These are phyloP conservation scores for Medakamo hakoo DNA, from an alignment of 139 green algal genomes.

Conservation along the genomic window DNA sequence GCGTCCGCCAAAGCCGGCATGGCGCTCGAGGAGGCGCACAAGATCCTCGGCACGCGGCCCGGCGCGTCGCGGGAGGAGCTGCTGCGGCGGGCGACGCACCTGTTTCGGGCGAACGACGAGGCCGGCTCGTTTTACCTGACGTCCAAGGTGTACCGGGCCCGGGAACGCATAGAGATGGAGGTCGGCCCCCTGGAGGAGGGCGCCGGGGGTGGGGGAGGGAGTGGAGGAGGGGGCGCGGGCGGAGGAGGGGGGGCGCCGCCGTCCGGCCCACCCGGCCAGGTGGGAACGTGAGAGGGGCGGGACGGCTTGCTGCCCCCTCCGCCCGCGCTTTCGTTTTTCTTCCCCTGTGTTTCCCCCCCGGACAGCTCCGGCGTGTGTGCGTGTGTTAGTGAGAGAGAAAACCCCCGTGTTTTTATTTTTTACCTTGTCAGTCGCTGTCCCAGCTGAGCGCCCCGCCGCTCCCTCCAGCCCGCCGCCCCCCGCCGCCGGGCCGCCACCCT, in stretches of 20 bases:
- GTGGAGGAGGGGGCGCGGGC: background rate
- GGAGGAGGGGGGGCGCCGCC: too few relatives aligned
- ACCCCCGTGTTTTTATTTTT: background rate
- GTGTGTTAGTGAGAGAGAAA: background rate
- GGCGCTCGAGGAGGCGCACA: constrained; percentile 50
- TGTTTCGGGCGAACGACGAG: constrained; percentile 74
- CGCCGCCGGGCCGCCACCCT: background rate
- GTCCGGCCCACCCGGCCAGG: too few relatives aligned
- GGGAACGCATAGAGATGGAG: background rate
- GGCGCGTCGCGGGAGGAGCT: constrained; percentile 51
- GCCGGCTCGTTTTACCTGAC: constrained; percentile 79
- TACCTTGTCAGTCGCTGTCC: too few relatives aligned
- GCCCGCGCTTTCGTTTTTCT: background rate
- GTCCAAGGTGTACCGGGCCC: constrained; percentile 57
- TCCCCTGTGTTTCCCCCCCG: too few relatives aligned
- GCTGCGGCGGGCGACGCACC: constrained; percentile 55
- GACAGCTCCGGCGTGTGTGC: background rate
- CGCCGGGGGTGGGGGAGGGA: too few relatives aligned
- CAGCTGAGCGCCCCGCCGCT: too few relatives aligned
- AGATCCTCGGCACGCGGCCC: constrained; percentile 50
- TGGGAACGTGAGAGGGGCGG: too few relatives aligned
- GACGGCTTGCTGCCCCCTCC: too few relatives aligned
- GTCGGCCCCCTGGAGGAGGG: background rate
- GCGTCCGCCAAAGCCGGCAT: too few relatives aligned
- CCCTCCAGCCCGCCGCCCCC: too few relatives aligned